Base-by-base conservation (phyloP, 2,329 filamentous ascomycete species). In the Dactylellina haptotyla region DNA sequence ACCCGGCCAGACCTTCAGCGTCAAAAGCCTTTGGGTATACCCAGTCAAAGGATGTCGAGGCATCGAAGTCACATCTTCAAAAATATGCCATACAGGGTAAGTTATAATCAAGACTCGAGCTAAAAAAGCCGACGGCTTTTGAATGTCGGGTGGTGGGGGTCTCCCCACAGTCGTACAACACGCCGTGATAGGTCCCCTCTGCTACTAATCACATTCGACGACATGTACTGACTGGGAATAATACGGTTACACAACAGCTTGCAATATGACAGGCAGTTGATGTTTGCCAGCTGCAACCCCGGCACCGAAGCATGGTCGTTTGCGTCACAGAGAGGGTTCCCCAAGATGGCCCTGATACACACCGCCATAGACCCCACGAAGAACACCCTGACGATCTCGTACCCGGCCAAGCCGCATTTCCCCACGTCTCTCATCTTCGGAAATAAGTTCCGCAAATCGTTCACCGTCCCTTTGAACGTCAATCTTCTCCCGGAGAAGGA, bases 1-100 rank as follows among this genome's bases (percentile, higher is more conserved):
- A 39, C 80, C 79, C 1, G 75, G 76, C 8, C 79, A 81, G 20
- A 80, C 80, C 65, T 84, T 84, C 81, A 81, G 80, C 34, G 82
- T 90, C 51, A 89, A 92, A 80, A 90, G 90, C 63, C 83, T 96
- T 57, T 89, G 88, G 82, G 85, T 93, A 71, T 94, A 95, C 80
- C 93, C 93, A 0, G 82, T 97, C 80, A 94, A 96, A 82, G 92
- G 90, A 65, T 96, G 92, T 80, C 84, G 83, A 64, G 90, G 90
- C 26, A 87, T 96, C 62, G 91, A 95, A 81, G 86, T 71, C 85
- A 87, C 61, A 84, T 95, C 14, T 81, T 91, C 48, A 83, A 87
- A 4, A 87, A 87, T 1, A 92, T 93, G 77, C 74, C 54, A 75
- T 26, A 72, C 74, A 18, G 62, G 69, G 69, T 71, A 51, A 32